phyloP scores from a whole-genome alignment of 345 rosid genomes.

The Odontarrhena argentea region DNA sequence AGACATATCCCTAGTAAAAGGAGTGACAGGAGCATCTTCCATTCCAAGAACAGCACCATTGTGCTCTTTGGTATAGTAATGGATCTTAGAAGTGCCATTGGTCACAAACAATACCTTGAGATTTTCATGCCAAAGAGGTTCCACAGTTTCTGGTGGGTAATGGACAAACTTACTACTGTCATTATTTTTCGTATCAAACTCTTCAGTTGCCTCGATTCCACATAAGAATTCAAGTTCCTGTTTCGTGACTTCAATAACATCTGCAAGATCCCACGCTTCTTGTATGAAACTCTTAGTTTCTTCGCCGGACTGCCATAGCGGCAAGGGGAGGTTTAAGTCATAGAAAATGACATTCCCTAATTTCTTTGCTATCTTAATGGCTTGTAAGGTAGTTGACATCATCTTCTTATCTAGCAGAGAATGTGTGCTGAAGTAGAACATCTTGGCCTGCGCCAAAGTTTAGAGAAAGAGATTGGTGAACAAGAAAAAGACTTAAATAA shows the following conservation, averaged over 20 bases:
- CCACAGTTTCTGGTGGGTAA: conserved; percentile 61
- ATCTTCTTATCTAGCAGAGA: conserved; percentile 74
- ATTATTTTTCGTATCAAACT: conserved; percentile 67
- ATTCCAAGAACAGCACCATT: conserved; percentile 73
- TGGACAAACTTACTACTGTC: conserved; percentile 68
- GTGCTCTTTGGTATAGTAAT: conserved; percentile 78
- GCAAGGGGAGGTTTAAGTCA: conserved; percentile 83
- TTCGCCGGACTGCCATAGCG: conserved; percentile 78
- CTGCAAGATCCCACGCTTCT: conserved; percentile 74
- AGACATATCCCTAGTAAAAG: conserved; percentile 80
- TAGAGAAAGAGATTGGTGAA: conserved; percentile 31
- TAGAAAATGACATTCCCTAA: conserved; percentile 71
- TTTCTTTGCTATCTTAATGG: conserved; percentile 71
- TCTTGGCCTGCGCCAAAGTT: conserved; percentile 64
- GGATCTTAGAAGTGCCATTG: conserved; percentile 90
- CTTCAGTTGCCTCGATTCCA: conserved; percentile 68
- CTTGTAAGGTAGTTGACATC: conserved; percentile 69
- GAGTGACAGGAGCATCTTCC: conserved; percentile 84
- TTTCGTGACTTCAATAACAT: conserved; percentile 78
- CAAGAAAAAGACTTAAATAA: conserved; percentile 24
- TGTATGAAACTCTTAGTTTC: conserved; percentile 69
- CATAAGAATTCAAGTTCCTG: conserved; percentile 90
- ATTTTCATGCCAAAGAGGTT: conserved; percentile 80
- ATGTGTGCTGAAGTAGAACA: conserved; percentile 85
- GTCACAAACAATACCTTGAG: conserved; percentile 81